Percentiles rank a stretch among this genome's conserved stretches.
phyloP scores from a whole-genome alignment of 2,329 filamentous ascomycete genomes.

The Ophiostoma piceae region DNA sequence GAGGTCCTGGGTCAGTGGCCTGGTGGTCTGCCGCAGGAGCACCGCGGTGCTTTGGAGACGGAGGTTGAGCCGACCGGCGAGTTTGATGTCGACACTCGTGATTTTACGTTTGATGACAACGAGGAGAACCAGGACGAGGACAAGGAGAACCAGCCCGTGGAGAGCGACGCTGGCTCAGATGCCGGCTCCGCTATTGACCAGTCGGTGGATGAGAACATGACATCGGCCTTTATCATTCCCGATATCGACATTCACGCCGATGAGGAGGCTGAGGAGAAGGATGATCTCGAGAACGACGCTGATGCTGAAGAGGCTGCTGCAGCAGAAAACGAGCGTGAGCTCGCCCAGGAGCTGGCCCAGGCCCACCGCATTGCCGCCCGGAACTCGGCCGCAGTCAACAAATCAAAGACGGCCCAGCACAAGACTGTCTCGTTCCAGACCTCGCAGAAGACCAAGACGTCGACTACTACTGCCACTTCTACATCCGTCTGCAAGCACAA shows the following conservation, averaged over 20 bases:
- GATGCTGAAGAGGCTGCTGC: constrained; percentile 15
- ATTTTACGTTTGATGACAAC: constrained; percentile 19
- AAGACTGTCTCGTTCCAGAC: constrained; percentile 24
- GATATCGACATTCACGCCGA: constrained; percentile 26
- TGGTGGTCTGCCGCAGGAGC: constrained; percentile 18
- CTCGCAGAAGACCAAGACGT: background rate
- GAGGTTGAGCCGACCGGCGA: constrained; percentile 16
- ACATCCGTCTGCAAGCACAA: constrained; percentile 24
- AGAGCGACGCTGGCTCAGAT: constrained; percentile 18
- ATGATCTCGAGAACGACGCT: background rate
- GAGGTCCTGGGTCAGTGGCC: constrained; percentile 24
- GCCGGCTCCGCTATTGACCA: constrained; percentile 21
- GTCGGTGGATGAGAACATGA: constrained; percentile 29
- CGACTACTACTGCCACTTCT: background rate
- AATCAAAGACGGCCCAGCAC: constrained; percentile 12
- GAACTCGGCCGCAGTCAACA: background rate
- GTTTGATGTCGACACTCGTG: constrained; percentile 18
- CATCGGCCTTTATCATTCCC: constrained; percentile 29
- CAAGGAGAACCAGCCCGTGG: background rate
- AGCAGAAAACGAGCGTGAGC: constrained; percentile 6
- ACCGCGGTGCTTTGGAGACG: constrained; percentile 13
- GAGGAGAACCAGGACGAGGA: background rate
- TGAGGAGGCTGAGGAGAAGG: constrained; percentile 12
- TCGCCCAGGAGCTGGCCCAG: constrained; percentile 17
- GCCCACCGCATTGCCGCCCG: background rate